Base-by-base conservation (phyloP, 2,329 filamentous ascomycete genomes). In the Clathrospora elynae region DNA sequence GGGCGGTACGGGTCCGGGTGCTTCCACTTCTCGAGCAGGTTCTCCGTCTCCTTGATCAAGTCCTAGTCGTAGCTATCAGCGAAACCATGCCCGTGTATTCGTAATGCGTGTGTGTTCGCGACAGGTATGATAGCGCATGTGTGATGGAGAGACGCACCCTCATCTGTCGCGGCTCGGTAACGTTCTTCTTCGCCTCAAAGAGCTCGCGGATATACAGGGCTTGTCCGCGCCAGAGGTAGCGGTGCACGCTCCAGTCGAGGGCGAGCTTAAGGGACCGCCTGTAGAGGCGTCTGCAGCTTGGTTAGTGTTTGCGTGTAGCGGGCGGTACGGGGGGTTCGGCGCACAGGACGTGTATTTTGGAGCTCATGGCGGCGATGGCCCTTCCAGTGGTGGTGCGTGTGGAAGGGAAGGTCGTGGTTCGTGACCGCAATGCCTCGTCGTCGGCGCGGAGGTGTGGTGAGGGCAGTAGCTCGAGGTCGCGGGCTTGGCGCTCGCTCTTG, bases 151-250 rank as follows among this genome's bases (percentile, higher is more conserved):
- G 34, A 43, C 78, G 53, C 80, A 95, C 92, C 75, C 86, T 85
- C 75, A 92, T 87, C 74, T 91, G 87, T 72, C 90, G 83, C 23
- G 89, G 88, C 67, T 96, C 89, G 44, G 81, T 83, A 48, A 97
- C 78, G 68, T 90, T 78, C 69, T 84, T 88, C 73, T 99, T 97
- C 44, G 90, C 90, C 71, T 99, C 93, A 68, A 97, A 99, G 10
- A 97, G 80, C 24, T 87, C 90, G 62, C 93, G 86, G 63, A 99
- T 95, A 72, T 99, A 97, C 53, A 97, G 77, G 20, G 93, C 93
- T 73, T 97, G 93, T 51, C 92, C 91, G 62, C 93, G 87, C 92
- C 93, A 99, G 49, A 96, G 75, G 64, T 92, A 84, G 58, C 93
- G 83, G 70, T 96, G 88, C 52, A 97, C 90, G 44, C 90, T 84